A percentile compares a stretch with the other conserved stretches of the same genome.
These are phyloP conservation scores for Pestalotiopsis sp. DNA, from an alignment of 2,329 filamentous ascomycete genomes.

Conservation along the genomic window DNA sequence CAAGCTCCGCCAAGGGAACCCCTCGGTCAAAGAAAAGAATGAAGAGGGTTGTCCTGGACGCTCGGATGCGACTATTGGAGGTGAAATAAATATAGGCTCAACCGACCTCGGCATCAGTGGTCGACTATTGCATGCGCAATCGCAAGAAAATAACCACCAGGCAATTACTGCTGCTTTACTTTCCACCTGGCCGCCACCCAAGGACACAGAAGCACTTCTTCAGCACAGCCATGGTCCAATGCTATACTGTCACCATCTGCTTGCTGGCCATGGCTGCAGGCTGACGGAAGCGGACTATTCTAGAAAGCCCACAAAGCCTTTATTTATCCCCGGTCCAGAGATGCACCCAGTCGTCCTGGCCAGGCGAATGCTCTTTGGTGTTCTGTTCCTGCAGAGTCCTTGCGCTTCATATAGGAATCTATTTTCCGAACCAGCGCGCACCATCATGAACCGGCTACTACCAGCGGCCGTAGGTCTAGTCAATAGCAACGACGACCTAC, in stretches of 20 bases:
- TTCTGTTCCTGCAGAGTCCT: background rate
- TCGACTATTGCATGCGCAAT: background rate
- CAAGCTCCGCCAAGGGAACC: background rate
- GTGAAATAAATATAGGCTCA: background rate
- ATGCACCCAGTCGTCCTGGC: background rate
- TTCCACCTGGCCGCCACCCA: background rate
- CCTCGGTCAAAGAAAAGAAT: background rate
- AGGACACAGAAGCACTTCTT: background rate
- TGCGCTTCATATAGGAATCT: background rate
- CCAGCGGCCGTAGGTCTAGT: constrained; percentile 32
- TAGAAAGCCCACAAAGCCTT: background rate
- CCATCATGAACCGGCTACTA: background rate
- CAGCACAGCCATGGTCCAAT: background rate
- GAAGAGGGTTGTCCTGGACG: background rate
- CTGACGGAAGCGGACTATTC: background rate
- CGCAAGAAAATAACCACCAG: background rate
- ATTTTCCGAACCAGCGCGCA: background rate
- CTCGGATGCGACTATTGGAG: background rate
- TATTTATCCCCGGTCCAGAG: background rate
- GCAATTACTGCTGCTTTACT: background rate
- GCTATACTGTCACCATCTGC: background rate
- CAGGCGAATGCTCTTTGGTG: background rate
- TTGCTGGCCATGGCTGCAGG: background rate
- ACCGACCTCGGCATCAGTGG: background rate
- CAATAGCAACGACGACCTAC: constrained; percentile 45